Evolutionary conservation across 2,329 filamentous ascomycete genomes (phyloP).

Genomic region (Sporothrix luriei): DNA sequence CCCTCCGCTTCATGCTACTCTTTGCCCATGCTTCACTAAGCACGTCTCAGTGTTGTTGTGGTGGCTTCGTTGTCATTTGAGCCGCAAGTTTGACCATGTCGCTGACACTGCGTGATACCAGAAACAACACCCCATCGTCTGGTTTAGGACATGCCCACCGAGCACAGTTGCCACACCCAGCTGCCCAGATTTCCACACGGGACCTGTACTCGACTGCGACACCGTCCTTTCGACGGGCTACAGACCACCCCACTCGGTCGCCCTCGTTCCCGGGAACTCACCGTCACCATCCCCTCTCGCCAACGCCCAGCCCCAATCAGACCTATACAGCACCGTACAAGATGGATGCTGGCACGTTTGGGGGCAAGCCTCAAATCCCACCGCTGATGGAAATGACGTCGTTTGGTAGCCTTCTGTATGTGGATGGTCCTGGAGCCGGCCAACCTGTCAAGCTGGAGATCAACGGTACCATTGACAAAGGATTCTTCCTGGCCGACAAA

Average conservation of each 20-base stretch:
- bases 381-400: slow-evolving; percentile 56
- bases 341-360: slow-evolving; percentile 55
- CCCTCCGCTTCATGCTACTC: not conserved
- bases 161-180: slow-evolving; percentile 56
- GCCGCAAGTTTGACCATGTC: not conserved
- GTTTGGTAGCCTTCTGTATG: slow-evolving; percentile 64
- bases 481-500: slow-evolving; percentile 77
- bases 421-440: slow-evolving; percentile 51
- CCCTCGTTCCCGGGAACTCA: slow-evolving; percentile 53
- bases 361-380: slow-evolving; percentile 51
- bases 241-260: slow-evolving; percentile 56
- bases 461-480: slow-evolving; percentile 80
- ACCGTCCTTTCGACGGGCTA: slow-evolving; percentile 54
- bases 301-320: slow-evolving; percentile 54
- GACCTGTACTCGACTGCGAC: slow-evolving; percentile 58
- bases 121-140: slow-evolving; percentile 54
- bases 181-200: slow-evolving; percentile 53
- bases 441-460: slow-evolving; percentile 70
- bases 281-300: slow-evolving; percentile 58
- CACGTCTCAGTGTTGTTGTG: not conserved
- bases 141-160: slow-evolving; percentile 63
- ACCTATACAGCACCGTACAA: slow-evolving; percentile 51
- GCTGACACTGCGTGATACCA: slow-evolving; percentile 32
- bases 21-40: not conserved
- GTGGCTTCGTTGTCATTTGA: not conserved